phyloP scores from a whole-genome alignment of 2,329 filamentous ascomycete species.

The Aspergillus floridensis region DNA sequence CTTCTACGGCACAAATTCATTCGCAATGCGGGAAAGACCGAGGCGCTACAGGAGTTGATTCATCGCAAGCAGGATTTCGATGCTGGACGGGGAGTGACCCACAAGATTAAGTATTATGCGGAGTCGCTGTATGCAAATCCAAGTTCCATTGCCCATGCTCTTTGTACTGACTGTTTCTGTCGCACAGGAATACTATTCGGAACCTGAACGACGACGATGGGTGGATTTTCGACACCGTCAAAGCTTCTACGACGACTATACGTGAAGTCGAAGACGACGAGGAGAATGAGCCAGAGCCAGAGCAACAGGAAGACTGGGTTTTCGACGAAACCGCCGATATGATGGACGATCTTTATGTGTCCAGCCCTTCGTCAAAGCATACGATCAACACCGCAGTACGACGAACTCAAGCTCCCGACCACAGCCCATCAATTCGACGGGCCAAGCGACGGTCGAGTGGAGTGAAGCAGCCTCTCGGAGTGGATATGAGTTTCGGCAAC shows the following conservation, averaged over 20 bases:
- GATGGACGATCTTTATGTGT: conserved; percentile 40
- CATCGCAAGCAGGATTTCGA: conserved; percentile 78
- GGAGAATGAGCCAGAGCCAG: conserved; percentile 47
- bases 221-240: conserved; percentile 95
- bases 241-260: conserved; percentile 60
- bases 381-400: conserved; percentile 59
- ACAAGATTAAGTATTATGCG: conserved; percentile 82
- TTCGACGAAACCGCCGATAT: conserved; percentile 40
- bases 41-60: conserved; percentile 83
- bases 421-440: conserved; percentile 43
- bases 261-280: conserved; percentile 53
- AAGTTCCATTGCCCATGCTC: neutral
- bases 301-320: conserved; percentile 27
- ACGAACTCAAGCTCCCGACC: conserved; percentile 46
- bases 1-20: conserved; percentile 87
- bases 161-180: conserved; percentile 18
- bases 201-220: conserved; percentile 69
- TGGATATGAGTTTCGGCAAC: conserved; percentile 93
- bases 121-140: conserved; percentile 68
- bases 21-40: conserved; percentile 78
- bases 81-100: conserved; percentile 65
- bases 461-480: conserved; percentile 74
- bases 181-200: conserved; percentile 58
- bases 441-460: conserved; percentile 47
- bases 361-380: conserved; percentile 46